These are phyloP conservation scores for Penicillium sclerotiorum DNA, from an alignment of 2,329 filamentous ascomycete species.

Conservation along the genomic window DNA sequence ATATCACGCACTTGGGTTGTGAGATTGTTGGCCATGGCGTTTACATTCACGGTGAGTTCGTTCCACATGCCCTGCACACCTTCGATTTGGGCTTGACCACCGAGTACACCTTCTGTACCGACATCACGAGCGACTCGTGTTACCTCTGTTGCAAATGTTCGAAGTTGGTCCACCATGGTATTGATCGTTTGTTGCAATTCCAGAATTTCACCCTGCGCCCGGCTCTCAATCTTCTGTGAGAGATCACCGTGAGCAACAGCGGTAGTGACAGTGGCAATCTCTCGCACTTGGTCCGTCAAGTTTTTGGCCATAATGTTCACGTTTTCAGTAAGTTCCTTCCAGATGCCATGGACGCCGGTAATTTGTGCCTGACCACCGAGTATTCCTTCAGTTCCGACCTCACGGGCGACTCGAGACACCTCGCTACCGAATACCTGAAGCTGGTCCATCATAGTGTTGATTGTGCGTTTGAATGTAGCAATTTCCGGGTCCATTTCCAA, in stretches of 20 bases:
- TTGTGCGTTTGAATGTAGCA: slow-evolving; percentile 94
- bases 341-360: slow-evolving; percentile 91
- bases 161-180: slow-evolving; percentile 84
- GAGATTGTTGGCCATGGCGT: slow-evolving; percentile 84
- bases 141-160: slow-evolving; percentile 82
- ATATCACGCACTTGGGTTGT: slow-evolving; percentile 94
- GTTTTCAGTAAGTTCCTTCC: slow-evolving; percentile 94
- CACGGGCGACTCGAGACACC: slow-evolving; percentile 89
- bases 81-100: slow-evolving; percentile 79
- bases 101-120: slow-evolving; percentile 79
- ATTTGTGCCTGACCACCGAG: slow-evolving; percentile 93
- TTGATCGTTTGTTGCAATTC: slow-evolving; percentile 85
- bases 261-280: slow-evolving; percentile 82
- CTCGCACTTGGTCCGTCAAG: slow-evolving; percentile 79
- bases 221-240: slow-evolving; percentile 81
- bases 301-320: slow-evolving; percentile 86
- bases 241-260: slow-evolving; percentile 81
- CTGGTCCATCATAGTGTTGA: slow-evolving; percentile 99
- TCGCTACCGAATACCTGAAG: slow-evolving; percentile 95
- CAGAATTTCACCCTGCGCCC: slow-evolving; percentile 78
- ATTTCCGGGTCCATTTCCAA: slow-evolving; percentile 99
- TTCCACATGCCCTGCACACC: slow-evolving; percentile 89
- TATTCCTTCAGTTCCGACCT: slow-evolving; percentile 94
- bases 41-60: slow-evolving; percentile 81
- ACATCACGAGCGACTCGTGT: slow-evolving; percentile 81